Evolutionary conservation across 1,139 yeast species (phyloP).

Genomic region (Saccharomyces hybrid): DNA sequence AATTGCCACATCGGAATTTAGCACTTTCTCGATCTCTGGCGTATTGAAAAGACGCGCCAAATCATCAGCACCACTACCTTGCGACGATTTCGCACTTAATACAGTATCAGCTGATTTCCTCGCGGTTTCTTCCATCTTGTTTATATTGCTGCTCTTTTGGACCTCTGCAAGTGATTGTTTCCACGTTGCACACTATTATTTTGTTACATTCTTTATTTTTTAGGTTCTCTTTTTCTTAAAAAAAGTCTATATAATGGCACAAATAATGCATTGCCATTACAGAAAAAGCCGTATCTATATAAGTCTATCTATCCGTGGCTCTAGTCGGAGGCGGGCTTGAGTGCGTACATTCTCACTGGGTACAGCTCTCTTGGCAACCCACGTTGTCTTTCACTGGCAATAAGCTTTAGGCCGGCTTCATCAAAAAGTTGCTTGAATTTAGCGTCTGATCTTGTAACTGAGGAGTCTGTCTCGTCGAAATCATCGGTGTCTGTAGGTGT

Average conservation of each 20-base stretch:
- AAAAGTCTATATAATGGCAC: slow-evolving; percentile 24
- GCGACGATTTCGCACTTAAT: neutral
- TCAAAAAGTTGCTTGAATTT: slow-evolving; percentile 67
- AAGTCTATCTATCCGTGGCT: neutral
- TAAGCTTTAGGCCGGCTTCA: slow-evolving; percentile 71
- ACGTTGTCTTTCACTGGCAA: slow-evolving; percentile 78
- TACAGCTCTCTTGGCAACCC: slow-evolving; percentile 86
- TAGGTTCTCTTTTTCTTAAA: slow-evolving; percentile 26
- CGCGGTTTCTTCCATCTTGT: neutral
- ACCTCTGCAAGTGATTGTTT: neutral
- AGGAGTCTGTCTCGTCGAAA: slow-evolving; percentile 81
- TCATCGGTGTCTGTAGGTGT: slow-evolving; percentile 60
- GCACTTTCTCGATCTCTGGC: slow-evolving; percentile 41
- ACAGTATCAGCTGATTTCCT: neutral
- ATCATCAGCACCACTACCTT: slow-evolving; percentile 19
- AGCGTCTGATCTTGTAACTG: slow-evolving; percentile 82
- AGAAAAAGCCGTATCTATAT: neutral
- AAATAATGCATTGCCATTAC: neutral
- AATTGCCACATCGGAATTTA: slow-evolving; percentile 53
- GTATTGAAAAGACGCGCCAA: slow-evolving; percentile 37
- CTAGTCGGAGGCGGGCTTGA: slow-evolving; percentile 42
- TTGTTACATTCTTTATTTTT: slow-evolving; percentile 25
- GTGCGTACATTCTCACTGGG: slow-evolving; percentile 92
- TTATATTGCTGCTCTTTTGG: neutral
- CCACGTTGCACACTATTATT: neutral